These are phyloP conservation scores for Xylariaceae sp. DNA, from an alignment of 2,329 filamentous ascomycete genomes.

Conservation along the genomic window DNA sequence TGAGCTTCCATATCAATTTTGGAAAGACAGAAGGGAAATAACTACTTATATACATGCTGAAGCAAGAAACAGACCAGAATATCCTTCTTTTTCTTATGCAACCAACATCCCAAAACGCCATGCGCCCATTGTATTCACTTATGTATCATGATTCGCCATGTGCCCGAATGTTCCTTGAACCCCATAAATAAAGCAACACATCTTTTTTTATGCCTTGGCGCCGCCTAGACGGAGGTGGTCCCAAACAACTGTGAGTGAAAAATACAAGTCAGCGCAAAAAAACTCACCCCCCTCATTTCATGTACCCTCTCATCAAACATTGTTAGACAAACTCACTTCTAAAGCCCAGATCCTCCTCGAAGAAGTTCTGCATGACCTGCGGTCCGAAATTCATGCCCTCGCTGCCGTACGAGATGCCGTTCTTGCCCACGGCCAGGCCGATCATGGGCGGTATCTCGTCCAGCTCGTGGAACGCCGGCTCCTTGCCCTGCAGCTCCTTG, in stretches of 20 bases:
- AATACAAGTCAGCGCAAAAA: constrained; percentile 6
- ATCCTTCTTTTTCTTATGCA: no score
- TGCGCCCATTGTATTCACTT: no score
- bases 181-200: no score
- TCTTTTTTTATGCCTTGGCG: constrained; percentile 22
- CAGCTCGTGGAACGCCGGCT: constrained; percentile 45
- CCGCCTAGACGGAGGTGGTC: constrained; percentile 29
- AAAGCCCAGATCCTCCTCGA: constrained; percentile 63
- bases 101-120: no score
- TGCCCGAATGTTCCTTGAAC: no score
- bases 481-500: constrained; percentile 32
- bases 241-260: constrained; percentile 28
- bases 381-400: constrained; percentile 55
- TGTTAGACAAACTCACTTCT: constrained; percentile 43
- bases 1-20: no score
- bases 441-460: constrained; percentile 59
- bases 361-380: constrained; percentile 58
- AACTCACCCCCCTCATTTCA: not conserved
- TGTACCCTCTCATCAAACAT: not conserved
- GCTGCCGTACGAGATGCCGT: constrained; percentile 58
- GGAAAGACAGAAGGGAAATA: no score
- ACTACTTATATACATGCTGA: no score
- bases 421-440: constrained; percentile 64
- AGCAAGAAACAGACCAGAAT: no score
- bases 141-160: no score